phyloP scores from a whole-genome alignment of 768 basidiomycete species.

The Suillus subaureus region DNA sequence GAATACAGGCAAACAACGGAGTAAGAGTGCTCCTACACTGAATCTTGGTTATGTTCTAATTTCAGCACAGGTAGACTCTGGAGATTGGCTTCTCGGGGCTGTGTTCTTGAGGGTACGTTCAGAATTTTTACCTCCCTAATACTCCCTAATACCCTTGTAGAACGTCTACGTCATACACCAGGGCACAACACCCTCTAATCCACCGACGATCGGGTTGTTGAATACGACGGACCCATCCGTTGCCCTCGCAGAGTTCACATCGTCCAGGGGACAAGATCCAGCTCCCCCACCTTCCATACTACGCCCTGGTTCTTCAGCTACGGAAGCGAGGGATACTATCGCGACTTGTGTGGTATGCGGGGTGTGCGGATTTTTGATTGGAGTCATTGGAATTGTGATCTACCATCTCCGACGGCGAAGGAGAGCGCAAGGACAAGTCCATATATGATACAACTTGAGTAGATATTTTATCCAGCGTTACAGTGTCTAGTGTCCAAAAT shows the following conservation, averaged over 20 bases:
- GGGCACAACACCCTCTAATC: constrained; percentile 37
- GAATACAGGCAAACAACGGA: constrained; percentile 54
- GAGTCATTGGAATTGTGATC: constrained; percentile 28
- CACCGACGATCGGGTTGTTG: constrained; percentile 49
- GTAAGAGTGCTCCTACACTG: constrained; percentile 27
- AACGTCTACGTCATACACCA: constrained; percentile 59
- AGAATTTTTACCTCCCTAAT: background rate
- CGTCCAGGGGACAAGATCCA: constrained; percentile 45
- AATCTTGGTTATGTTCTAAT: constrained; percentile 8
- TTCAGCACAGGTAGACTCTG: constrained; percentile 45
- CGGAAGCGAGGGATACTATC: constrained; percentile 20
- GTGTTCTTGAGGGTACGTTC: constrained; percentile 51
- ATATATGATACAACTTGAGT: background rate
- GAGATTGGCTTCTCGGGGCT: constrained; percentile 66
- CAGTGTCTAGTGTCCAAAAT: background rate
- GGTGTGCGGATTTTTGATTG: constrained; percentile 40
- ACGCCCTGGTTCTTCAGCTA: constrained; percentile 8
- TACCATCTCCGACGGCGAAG: constrained; percentile 9
- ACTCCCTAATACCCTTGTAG: constrained; percentile 31
- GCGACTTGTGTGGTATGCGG: constrained; percentile 28
- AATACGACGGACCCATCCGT: constrained; percentile 42
- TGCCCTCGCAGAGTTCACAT: constrained; percentile 42
- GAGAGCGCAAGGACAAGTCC: constrained; percentile 12
- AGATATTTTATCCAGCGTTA: background rate
- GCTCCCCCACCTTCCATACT: constrained; percentile 26